Conservation (phyloP, 805 yeast species). For the Yarrowia osloensis region DNA sequence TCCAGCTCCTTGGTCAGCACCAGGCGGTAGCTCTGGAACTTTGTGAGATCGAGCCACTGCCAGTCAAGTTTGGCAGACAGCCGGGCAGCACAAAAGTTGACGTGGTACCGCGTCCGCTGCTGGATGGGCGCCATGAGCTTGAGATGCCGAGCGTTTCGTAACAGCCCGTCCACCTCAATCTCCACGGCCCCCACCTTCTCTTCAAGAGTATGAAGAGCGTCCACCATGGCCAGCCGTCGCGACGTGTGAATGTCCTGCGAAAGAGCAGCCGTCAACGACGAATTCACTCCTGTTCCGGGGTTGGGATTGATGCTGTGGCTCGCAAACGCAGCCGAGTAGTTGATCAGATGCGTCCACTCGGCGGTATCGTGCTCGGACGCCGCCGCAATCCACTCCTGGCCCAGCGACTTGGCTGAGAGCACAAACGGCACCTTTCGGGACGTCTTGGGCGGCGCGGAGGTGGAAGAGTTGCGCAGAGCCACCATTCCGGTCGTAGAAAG, state of each 20-base stretch:
- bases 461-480: slow-evolving; percentile 42
- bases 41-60: slow-evolving; percentile 56
- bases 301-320: slow-evolving; percentile 40
- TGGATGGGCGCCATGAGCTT: slow-evolving; percentile 57
- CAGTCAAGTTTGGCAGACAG: slow-evolving; percentile 57
- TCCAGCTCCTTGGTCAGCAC: slow-evolving; percentile 43
- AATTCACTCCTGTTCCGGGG: slow-evolving; percentile 5
- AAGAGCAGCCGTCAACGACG: background rate
- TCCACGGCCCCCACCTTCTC: slow-evolving; percentile 41
- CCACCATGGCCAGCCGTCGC: slow-evolving; percentile 19
- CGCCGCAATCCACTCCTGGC: slow-evolving; percentile 48
- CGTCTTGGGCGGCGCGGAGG: slow-evolving; percentile 32
- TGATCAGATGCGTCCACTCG: slow-evolving; percentile 63
- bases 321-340: slow-evolving; percentile 53
- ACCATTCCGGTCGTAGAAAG: slow-evolving; percentile 47
- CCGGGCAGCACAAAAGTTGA: slow-evolving; percentile 50
- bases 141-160: slow-evolving; percentile 46
- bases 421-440: slow-evolving; percentile 38
- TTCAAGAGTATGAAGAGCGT: slow-evolving; percentile 39
- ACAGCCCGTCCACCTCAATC: slow-evolving; percentile 45
- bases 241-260: slow-evolving; percentile 19
- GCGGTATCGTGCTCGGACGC: slow-evolving; percentile 49
- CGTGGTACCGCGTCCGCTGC: slow-evolving; percentile 52
- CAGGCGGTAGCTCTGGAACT: slow-evolving; percentile 47
- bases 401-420: slow-evolving; percentile 40